These are phyloP conservation scores for Rhizopogon parksii DNA, from an alignment of 1,284 basidiomycete genomes.

Conservation along the genomic window DNA sequence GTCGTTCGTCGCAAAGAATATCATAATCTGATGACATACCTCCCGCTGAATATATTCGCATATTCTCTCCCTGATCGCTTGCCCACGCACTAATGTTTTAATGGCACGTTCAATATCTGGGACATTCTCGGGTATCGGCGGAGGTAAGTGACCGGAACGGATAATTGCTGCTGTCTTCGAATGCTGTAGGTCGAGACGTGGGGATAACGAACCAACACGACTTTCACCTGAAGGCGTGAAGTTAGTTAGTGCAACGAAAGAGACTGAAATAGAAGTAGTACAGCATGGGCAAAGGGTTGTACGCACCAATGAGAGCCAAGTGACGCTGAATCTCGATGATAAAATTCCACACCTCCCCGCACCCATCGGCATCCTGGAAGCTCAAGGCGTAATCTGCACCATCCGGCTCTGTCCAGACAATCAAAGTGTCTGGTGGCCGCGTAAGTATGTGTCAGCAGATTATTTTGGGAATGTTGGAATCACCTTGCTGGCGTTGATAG, in stretches of 20 bases:
- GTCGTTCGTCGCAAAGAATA: background rate
- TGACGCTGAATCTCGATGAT: constrained; percentile 91
- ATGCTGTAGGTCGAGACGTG: constrained; percentile 40
- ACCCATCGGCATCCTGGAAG: constrained; percentile 95
- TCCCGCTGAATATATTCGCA: constrained; percentile 76
- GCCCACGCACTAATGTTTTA: constrained; percentile 59
- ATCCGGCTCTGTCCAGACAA: constrained; percentile 97
- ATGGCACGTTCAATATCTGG: constrained; percentile 73
- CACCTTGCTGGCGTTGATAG: constrained; percentile 90
- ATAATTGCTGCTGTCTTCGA: constrained; percentile 60
- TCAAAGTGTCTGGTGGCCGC: constrained; percentile 74
- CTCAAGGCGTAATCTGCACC: constrained; percentile 94
- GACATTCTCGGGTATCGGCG: constrained; percentile 65
- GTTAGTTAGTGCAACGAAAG: constrained; percentile 14
- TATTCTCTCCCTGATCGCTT: constrained; percentile 68
- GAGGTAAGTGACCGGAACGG: constrained; percentile 63
- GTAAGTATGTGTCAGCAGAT: constrained; percentile 10
- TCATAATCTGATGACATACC: constrained; percentile 30
- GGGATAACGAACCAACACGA: constrained; percentile 48
- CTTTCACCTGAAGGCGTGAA: constrained; percentile 37
- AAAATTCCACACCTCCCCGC: constrained; percentile 96
- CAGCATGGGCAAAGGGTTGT: constrained; percentile 12
- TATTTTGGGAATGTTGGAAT: constrained; percentile 18
- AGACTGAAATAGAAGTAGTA: constrained; percentile 9
- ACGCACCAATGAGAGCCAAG: constrained; percentile 57